These are phyloP conservation scores for Blastocystis sp. DNA, from an alignment of 352 stramenopile genomes.

Conservation along the genomic window DNA sequence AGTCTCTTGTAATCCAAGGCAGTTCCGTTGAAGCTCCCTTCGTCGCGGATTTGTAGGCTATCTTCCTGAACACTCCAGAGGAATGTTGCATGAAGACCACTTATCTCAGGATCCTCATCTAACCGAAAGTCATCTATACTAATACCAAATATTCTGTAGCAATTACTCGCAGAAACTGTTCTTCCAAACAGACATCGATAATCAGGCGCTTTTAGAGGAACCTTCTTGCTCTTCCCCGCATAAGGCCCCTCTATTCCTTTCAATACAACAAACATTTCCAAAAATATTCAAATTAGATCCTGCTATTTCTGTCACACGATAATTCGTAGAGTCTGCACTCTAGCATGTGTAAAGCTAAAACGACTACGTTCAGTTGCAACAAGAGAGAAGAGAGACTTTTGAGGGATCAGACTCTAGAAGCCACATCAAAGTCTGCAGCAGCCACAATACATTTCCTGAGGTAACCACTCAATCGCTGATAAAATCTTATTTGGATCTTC, in stretches of 20 bases:
- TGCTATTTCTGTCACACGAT: neutral
- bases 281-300: neutral
- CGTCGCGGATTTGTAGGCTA: slow-evolving; percentile 14
- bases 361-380: neutral
- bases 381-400: too few species aligned
- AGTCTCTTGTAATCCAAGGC: slow-evolving; percentile 21
- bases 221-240: neutral
- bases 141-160: neutral
- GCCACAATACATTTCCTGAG: neutral
- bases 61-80: slow-evolving; percentile 13
- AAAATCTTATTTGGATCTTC: neutral
- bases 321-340: too few species aligned
- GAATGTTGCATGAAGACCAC: slow-evolving; percentile 22
- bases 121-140: slow-evolving; percentile 10
- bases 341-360: too few species aligned
- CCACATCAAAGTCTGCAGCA: neutral
- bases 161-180: neutral
- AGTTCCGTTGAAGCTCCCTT: slow-evolving; percentile 41
- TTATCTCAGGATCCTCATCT: slow-evolving; percentile 37
- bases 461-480: neutral
- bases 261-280: slow-evolving; percentile 23
- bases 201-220: neutral
- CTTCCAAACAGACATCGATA: slow-evolving; percentile 19
- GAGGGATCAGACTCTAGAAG: neutral
- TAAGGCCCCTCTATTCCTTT: slow-evolving; percentile 37